A percentile compares a stretch with the other conserved stretches of the same genome.
Conservation (phyloP, 257 asterid species). For the Eucommia ulmoides region DNA sequence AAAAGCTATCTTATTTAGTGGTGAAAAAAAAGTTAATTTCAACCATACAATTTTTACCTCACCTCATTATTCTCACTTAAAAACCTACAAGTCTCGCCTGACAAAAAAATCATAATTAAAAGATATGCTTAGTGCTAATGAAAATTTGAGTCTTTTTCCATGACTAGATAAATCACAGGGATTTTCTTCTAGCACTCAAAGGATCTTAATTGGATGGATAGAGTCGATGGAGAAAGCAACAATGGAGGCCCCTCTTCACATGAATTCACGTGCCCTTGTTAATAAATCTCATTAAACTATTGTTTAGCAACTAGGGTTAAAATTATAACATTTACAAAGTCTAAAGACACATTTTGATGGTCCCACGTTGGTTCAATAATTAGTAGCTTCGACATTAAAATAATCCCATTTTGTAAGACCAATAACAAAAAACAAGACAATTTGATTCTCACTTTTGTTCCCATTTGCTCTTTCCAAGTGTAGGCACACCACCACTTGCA, state of each 20-base stretch:
- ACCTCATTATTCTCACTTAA: too few species aligned
- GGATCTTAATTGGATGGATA: neutral
- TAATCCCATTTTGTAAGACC: conserved; percentile 8
- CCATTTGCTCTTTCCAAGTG: conserved; percentile 19
- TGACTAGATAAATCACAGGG: neutral
- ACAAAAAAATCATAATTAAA: too few species aligned
- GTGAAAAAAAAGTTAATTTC: too few species aligned
- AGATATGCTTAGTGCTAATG: neutral
- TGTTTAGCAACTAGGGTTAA: conserved; percentile 21
- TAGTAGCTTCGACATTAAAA: conserved; percentile 9
- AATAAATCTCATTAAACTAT: conserved; percentile 16
- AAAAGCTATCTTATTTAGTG: too few species aligned
- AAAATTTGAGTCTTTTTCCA: neutral
- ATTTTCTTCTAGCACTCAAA: neutral
- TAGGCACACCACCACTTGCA: conserved; percentile 14
- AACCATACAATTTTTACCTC: too few species aligned
- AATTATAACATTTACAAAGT: too few species aligned
- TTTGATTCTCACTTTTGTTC: conserved; percentile 22
- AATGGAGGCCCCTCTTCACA: conserved; percentile 41
- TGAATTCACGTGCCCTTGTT: conserved; percentile 50
- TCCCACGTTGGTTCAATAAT: conserved; percentile 31
- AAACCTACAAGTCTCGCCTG: too few species aligned
- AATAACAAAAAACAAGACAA: conserved; percentile 7
- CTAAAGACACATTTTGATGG: conserved; percentile 28
- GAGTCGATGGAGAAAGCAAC: conserved; percentile 10